Percentiles rank a stretch among this genome's conserved stretches.
phyloP scores from a whole-genome alignment of 768 basidiomycete species.

The Panus rudis region DNA sequence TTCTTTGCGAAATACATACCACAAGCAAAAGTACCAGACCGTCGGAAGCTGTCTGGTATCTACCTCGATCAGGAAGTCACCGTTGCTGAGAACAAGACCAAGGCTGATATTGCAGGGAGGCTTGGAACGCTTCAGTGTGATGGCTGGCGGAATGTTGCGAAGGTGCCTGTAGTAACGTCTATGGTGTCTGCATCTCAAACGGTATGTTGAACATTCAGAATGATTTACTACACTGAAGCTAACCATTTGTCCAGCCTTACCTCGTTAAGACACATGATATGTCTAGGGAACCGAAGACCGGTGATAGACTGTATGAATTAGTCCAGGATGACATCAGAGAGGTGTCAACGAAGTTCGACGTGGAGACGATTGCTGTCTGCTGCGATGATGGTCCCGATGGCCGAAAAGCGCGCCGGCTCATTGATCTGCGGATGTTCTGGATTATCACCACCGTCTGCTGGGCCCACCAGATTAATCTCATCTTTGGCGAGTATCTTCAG shows the following conservation, averaged over 20 bases:
- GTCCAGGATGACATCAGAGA: slow-evolving; percentile 8
- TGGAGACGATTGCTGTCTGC: background rate
- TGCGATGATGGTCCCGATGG: background rate
- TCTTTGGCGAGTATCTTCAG: slow-evolving; percentile 29
- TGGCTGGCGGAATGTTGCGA: slow-evolving; percentile 13
- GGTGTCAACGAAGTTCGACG: background rate
- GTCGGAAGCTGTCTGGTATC: slow-evolving; percentile 6
- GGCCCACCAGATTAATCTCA: slow-evolving; percentile 28
- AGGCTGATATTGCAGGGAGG: slow-evolving; percentile 1
- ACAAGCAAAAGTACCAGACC: slow-evolving; percentile 7
- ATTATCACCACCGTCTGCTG: slow-evolving; percentile 19
- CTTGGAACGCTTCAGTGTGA: slow-evolving; percentile 10
- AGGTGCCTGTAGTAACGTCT: slow-evolving; percentile 10
- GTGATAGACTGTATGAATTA: slow-evolving; percentile 8
- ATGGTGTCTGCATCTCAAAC: slow-evolving; percentile 10
- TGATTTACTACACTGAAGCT: too few species aligned
- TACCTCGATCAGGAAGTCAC: slow-evolving; percentile 2
- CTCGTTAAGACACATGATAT: slow-evolving; percentile 7
- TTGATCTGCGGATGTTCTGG: slow-evolving; percentile 4
- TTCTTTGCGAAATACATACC: slow-evolving; percentile 23
- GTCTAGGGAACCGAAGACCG: slow-evolving; percentile 8
- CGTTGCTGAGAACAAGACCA: background rate
- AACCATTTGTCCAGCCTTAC: slow-evolving; percentile 1
- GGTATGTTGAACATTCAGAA: too few species aligned
- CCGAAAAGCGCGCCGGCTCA: slow-evolving; percentile 4